Base-by-base conservation (phyloP, 139 green algal genomes). In the Chlorokybus atmophyticus region DNA sequence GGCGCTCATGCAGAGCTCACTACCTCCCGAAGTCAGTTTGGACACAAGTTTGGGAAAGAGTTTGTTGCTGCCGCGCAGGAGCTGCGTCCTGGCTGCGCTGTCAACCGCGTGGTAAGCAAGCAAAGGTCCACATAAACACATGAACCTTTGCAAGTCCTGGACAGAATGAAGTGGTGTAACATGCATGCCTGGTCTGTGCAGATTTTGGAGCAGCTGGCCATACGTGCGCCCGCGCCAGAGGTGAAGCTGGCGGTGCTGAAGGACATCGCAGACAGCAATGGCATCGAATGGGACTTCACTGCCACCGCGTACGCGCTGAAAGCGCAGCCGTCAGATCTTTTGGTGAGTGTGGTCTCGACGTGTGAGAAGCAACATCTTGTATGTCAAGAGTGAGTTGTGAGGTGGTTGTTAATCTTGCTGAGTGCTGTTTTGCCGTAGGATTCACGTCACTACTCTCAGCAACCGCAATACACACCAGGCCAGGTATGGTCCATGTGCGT, bases 31-130 rank as follows among this genome's bases (percentile, higher is more conserved):
- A 8, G 30, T 4, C 19, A 52, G 21, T 67, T 67, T 38, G 24
- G 21, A 6, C 5, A 31, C 54, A 70, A 70, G 56, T 70, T 55
- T n/a, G 62, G 62, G n/a, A 64, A 62, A 2, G 62, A 70, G 3
- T 70, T 70, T 26, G 56, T 70, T 31, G 35, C 32, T 17, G 55
- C 62, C 19, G 62, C 62, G 23, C 30, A 57, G 19, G 62, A 70
- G 53, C 62, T 70, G 3, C 41, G 55, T 25, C 55, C 62, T 2
- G 44, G 42, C 14, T 70, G 62, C 10, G 62, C 44, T 14, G 62
- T 70, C 26, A 70, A 66, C 40, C 52, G 54, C 4, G 54, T 32
- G 14, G 60, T 62, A 21, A 60, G 60, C 35, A 44, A 44, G 35
- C 10, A 44, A 44, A 44, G 14, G 14, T 44, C 10, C 14, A n/a